These are phyloP conservation scores for Plasmodium coatneyi DNA, from an alignment of 169 alveolate genomes.

Conservation along the genomic window DNA sequence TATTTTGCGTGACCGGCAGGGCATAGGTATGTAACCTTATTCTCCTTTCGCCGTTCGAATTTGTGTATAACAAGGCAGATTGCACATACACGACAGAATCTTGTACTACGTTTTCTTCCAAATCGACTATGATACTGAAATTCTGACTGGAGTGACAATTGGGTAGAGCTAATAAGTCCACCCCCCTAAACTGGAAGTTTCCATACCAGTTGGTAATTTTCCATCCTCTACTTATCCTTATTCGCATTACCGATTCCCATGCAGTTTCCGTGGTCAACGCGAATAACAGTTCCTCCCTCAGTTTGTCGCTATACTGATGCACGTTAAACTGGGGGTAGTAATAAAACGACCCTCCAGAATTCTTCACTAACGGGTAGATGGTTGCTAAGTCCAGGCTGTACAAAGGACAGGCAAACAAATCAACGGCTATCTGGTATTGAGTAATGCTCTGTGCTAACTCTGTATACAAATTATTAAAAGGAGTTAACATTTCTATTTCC, in stretches of 20 bases:
- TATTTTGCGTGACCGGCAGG: constrained; percentile 93
- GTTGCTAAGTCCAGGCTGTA: constrained; percentile 69
- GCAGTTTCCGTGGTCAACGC: constrained; percentile 90
- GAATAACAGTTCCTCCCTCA: constrained; percentile 89
- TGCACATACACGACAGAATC: constrained; percentile 93
- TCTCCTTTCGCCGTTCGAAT: constrained; percentile 97
- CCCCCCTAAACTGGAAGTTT: constrained; percentile 92
- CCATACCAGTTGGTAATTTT: constrained; percentile 94
- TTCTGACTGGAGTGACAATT: constrained; percentile 92
- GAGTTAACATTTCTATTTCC: constrained; percentile 82
- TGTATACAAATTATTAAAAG: constrained; percentile 77
- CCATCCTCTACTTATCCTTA: constrained; percentile 96
- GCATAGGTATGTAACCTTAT: constrained; percentile 96
- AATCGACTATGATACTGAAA: constrained; percentile 89
- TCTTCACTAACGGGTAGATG: constrained; percentile 35
- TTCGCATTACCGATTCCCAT: constrained; percentile 98
- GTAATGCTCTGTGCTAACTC: constrained; percentile 82
- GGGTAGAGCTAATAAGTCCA: constrained; percentile 93
- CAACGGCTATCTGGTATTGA: constrained; percentile 85
- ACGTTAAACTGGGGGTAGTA: constrained; percentile 79
- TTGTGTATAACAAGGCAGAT: constrained; percentile 97
- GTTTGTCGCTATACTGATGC: constrained; percentile 80
- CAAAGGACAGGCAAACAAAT: constrained; percentile 78
- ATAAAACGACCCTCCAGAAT: constrained; percentile 71
- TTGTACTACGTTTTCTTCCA: constrained; percentile 83